A percentile compares a stretch with the other conserved stretches of the same genome.
Evolutionary conservation across 2,329 filamentous ascomycete genomes (phyloP).

Genomic region (Diaporthe citrichinensis): DNA sequence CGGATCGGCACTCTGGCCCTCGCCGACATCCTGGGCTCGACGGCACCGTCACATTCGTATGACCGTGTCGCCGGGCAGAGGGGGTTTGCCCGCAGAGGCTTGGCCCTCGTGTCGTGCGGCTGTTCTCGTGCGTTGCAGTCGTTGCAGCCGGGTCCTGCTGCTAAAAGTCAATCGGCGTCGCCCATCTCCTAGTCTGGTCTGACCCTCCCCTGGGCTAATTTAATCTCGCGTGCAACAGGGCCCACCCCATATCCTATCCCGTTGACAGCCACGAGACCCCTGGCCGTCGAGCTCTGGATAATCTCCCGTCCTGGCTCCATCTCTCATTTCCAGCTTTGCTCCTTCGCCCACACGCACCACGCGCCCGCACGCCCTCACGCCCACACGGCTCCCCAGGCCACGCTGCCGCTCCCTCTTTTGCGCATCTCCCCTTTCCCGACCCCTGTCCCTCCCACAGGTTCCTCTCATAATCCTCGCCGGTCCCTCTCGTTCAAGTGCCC

Average conservation of each 20-base stretch:
- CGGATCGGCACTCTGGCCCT: conserved; percentile 27
- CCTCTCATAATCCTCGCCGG: conserved; percentile 39
- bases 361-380: conserved; percentile 23
- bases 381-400: conserved; percentile 31
- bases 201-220: conserved; percentile 41
- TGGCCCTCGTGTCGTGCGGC: conserved; percentile 25
- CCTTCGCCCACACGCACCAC: conserved; percentile 36
- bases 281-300: conserved; percentile 40
- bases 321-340: conserved; percentile 40
- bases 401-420: conserved; percentile 30
- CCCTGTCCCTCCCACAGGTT: conserved; percentile 34
- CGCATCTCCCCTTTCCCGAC: conserved; percentile 31
- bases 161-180: conserved; percentile 24
- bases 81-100: conserved; percentile 21
- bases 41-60: conserved; percentile 25
- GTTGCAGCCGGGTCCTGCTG: neutral
- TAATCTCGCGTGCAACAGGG: conserved; percentile 45
- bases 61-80: conserved; percentile 15
- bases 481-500: conserved; percentile 46
- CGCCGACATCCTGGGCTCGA: neutral
- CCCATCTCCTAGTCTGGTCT: conserved; percentile 20
- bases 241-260: conserved; percentile 31
- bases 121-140: neutral
- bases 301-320: conserved; percentile 40
- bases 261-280: conserved; percentile 40